phyloP scores from a whole-genome alignment of 495 filamentous ascomycete genomes.

The Cudoniella acicularis region DNA sequence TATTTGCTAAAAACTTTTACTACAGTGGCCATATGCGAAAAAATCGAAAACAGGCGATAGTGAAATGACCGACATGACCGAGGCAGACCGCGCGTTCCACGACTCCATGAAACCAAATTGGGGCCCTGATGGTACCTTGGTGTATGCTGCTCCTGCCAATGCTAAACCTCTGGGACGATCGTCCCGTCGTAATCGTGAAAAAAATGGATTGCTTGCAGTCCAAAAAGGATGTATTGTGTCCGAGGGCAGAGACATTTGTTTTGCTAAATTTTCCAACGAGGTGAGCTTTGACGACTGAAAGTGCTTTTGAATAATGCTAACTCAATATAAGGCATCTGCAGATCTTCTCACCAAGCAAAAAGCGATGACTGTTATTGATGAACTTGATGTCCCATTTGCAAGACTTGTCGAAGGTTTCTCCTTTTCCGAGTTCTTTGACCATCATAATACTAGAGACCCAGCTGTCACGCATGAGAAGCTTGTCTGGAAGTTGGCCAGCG shows the following conservation, averaged over 20 bases:
- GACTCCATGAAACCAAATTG: conserved; percentile 71
- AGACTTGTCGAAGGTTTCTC: conserved; percentile 27
- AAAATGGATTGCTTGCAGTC: conserved; percentile 31
- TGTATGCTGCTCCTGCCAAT: conserved; percentile 47
- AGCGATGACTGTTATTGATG: conserved; percentile 31
- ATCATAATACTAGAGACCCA: conserved; percentile 24
- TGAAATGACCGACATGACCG: conserved; percentile 42
- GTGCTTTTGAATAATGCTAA: conserved; percentile 12
- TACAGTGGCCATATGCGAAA: conserved; percentile 86
- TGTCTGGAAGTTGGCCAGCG: conserved; percentile 73
- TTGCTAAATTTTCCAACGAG: conserved; percentile 48
- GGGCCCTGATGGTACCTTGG: conserved; percentile 67
- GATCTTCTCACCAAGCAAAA: conserved; percentile 40
- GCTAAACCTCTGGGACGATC: conserved; percentile 27
- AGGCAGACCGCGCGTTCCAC: conserved; percentile 57
- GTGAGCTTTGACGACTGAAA: conserved; percentile 28
- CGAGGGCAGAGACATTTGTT: conserved; percentile 45
- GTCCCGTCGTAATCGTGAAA: conserved; percentile 32
- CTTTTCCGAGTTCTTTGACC: conserved; percentile 34
- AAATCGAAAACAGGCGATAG: conserved; percentile 61
- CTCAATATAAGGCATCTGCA: conserved; percentile 19
- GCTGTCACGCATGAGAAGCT: conserved; percentile 50
- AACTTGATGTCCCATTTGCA: conserved; percentile 45
- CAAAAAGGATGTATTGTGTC: conserved; percentile 36
- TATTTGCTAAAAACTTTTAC: conserved; percentile 37